Evolutionary conservation across 805 yeast species (phyloP), one percentile per base, ranked within the genome.

Genomic region (Spathaspora passalidarum): DNA sequence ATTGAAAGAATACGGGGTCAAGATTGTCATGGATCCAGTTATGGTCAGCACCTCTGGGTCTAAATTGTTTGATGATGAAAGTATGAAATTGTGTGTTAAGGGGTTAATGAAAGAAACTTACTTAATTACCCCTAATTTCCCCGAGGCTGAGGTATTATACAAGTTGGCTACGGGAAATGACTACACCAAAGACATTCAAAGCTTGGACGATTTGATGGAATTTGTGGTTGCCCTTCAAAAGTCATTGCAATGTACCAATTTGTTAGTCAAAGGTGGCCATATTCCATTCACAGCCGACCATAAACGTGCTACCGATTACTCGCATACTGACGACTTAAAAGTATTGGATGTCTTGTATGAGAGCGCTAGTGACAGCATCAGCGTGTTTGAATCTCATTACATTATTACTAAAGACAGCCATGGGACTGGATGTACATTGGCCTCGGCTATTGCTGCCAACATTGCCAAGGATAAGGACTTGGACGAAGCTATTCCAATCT

Each of bases 401-500:
- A 57, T 75, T 2, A 56, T 66, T 5, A 69, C 89, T 0, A 61
- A 64, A 2, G 79, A 84, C 56, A 81, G 88, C 1, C 97, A 90
- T 61, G 97, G 97, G 10, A 88, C 96, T 3, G 97, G 97, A 1
- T 90, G 97, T 63, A 86, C 96, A 0, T 69, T 90, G 42, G 81
- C 95, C 0, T 82, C 96, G 0, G 76, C 96, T 0, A 84, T 90
- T 50, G 83, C 94, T 0, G 81, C 94, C 2, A 80, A 86, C 53
- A 54, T 88, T 20, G 91, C 96, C 2, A 71, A 71, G 29, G 84
- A 83, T 0, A 52, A 58, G 29, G 26, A 68, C 0, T 56, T 87
- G 7, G 51, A 54, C 2, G 72, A 70, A 2, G 70, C 96, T 0
- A 76, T 86, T 6, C 71, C 72, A 7, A 65, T 73, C 17, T 80